Evolutionary conservation across 2,329 filamentous ascomycete genomes (phyloP).

Genomic region (Tolypocladium album): DNA sequence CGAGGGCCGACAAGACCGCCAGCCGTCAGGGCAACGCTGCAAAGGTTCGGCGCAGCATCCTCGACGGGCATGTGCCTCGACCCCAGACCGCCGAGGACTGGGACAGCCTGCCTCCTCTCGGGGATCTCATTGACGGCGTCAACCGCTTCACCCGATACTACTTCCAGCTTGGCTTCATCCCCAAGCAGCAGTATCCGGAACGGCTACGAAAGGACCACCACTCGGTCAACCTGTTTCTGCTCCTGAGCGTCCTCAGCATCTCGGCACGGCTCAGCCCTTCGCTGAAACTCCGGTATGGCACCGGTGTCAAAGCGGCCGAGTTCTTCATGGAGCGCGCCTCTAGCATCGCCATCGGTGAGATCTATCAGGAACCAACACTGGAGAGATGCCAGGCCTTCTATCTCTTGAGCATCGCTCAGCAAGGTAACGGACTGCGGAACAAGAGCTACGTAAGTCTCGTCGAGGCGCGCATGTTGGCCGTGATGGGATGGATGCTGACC

Average conservation of each 20-base stretch:
- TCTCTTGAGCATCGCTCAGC: constrained; percentile 46
- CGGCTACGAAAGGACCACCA: constrained; percentile 33
- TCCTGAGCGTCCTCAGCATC: constrained; percentile 44
- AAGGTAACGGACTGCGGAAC: constrained; percentile 42
- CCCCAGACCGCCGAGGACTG: constrained; percentile 27
- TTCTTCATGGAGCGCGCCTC: constrained; percentile 42
- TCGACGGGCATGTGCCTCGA: constrained; percentile 15
- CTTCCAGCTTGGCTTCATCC: constrained; percentile 50
- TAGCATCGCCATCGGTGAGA: constrained; percentile 33
- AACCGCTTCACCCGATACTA: constrained; percentile 43
- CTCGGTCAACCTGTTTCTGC: constrained; percentile 42
- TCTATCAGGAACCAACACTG: constrained; percentile 41
- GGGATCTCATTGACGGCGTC: constrained; percentile 40
- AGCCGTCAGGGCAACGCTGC: constrained; percentile 27
- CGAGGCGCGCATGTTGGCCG: no score
- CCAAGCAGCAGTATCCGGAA: constrained; percentile 37
- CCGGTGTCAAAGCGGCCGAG: constrained; percentile 39
- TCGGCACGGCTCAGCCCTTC: constrained; percentile 43
- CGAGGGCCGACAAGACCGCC: constrained; percentile 33
- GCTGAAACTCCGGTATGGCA: constrained; percentile 36
- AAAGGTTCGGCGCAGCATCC: constrained; percentile 23
- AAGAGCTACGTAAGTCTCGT: constrained; percentile 38
- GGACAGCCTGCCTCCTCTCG: constrained; percentile 37
- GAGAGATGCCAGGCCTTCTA: constrained; percentile 50
- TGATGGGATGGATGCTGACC: neutral